Evolutionary conservation across 441 rosid species (phyloP).

Genomic region (Mallotus japonicus): DNA sequence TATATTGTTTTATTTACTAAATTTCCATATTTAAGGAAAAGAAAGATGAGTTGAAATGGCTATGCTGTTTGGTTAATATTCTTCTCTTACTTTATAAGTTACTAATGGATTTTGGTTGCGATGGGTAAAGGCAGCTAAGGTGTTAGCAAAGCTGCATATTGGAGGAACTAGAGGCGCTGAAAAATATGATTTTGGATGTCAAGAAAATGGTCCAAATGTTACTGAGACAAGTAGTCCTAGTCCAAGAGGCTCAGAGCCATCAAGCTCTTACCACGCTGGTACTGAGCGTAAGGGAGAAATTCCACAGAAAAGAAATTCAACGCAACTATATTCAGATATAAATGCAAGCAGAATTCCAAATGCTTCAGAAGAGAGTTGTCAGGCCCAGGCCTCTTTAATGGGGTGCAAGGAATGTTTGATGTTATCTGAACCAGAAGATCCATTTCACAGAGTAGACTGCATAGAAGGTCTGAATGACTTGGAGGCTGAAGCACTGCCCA

Average conservation of each 20-base stretch:
- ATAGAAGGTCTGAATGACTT: slow-evolving; percentile 29
- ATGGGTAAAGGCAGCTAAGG: slow-evolving; percentile 56
- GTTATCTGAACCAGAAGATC: slow-evolving; percentile 29
- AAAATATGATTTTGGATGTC: slow-evolving; percentile 27
- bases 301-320: slow-evolving; percentile 22
- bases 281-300: slow-evolving; percentile 26
- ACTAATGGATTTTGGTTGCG: slow-evolving; percentile 18
- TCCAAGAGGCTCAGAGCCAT: slow-evolving; percentile 29
- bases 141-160: slow-evolving; percentile 57
- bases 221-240: slow-evolving; percentile 6
- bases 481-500: slow-evolving; percentile 8
- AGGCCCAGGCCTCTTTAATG: slow-evolving; percentile 21
- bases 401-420: slow-evolving; percentile 30
- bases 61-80: no score
- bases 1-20: no score
- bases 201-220: slow-evolving; percentile 24
- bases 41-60: no score
- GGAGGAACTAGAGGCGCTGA: slow-evolving; percentile 31
- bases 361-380: slow-evolving; percentile 28
- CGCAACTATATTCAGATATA: slow-evolving; percentile 23
- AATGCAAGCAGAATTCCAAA: slow-evolving; percentile 26
- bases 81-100: not conserved
- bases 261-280: slow-evolving; percentile 22
- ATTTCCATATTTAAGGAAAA: no score
- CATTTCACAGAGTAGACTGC: slow-evolving; percentile 27